Evolutionary conservation across 768 basidiomycete genomes (phyloP).

Genomic region (Serendipita vermifera): DNA sequence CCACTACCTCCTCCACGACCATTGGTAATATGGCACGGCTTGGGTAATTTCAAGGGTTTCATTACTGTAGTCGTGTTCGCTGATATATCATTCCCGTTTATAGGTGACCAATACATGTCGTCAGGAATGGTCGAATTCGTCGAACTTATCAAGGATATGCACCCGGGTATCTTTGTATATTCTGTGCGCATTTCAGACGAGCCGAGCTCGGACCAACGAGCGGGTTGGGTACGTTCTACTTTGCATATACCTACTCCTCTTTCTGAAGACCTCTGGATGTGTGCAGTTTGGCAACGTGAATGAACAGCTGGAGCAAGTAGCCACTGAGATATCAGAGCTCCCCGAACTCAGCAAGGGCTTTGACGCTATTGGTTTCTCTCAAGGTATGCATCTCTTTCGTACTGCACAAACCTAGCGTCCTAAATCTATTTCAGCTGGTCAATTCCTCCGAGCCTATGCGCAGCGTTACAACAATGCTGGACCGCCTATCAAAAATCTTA

Average conservation of each 20-base stretch:
- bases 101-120: conserved; percentile 65
- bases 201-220: conserved; percentile 46
- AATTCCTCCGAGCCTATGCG: conserved; percentile 76
- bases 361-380: conserved; percentile 80
- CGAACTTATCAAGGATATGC: conserved; percentile 41
- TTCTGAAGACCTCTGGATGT: conserved; percentile 1
- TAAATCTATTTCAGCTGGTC: conserved; percentile 41
- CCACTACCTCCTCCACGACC: conserved; percentile 26
- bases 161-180: conserved; percentile 69
- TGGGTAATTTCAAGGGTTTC: conserved; percentile 27
- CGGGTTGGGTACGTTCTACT: conserved; percentile 49
- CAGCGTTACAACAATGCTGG: conserved; percentile 57
- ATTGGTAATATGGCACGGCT: conserved; percentile 65
- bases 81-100: neutral
- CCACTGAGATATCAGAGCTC: conserved; percentile 49
- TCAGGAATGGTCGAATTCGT: conserved; percentile 59
- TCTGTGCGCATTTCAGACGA: conserved; percentile 55
- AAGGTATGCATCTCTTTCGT: conserved; percentile 34
- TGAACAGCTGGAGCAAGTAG: conserved; percentile 51
- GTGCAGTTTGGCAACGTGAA: conserved; percentile 66
- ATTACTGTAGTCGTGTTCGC: neutral
- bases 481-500: conserved; percentile 67
- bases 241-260: conserved; percentile 2
- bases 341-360: conserved; percentile 58
- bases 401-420: neutral